Evolutionary conservation across 2,329 filamentous ascomycete genomes (phyloP).

Genomic region (Ascocoryne sarcoides): DNA sequence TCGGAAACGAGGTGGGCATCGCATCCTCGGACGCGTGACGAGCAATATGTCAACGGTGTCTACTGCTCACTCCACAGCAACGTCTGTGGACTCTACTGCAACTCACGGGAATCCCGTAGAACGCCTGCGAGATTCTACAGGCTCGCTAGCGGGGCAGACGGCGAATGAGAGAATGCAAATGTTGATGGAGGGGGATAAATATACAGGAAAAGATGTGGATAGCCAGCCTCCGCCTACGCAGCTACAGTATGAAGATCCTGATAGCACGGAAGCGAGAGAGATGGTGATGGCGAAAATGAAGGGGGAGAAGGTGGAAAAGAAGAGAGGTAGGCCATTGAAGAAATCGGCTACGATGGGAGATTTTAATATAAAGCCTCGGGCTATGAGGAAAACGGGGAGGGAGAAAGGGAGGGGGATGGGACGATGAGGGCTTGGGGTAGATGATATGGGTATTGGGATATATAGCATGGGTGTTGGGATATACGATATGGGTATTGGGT

Average conservation of each 20-base stretch:
- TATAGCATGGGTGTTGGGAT: no score
- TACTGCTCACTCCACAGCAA: slow-evolving; percentile 31
- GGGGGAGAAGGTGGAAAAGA: slow-evolving; percentile 20
- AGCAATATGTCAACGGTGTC: slow-evolving; percentile 49
- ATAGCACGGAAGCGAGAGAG: slow-evolving; percentile 22
- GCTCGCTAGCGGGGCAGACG: slow-evolving; percentile 6
- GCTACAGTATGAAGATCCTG: slow-evolving; percentile 27
- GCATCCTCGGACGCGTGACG: slow-evolving; percentile 47
- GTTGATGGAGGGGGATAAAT: slow-evolving; percentile 17
- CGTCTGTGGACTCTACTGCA: slow-evolving; percentile 33
- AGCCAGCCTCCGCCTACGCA: slow-evolving; percentile 24
- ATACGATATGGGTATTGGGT: no score
- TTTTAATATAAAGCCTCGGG: no score
- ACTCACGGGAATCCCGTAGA: slow-evolving; percentile 22
- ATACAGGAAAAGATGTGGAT: slow-evolving; percentile 7
- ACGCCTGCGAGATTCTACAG: slow-evolving; percentile 10
- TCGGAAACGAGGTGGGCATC: slow-evolving; percentile 17
- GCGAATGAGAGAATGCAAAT: slow-evolving; percentile 18
- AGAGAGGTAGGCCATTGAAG: slow-evolving; percentile 16
- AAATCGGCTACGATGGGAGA: neutral
- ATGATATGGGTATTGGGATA: no score
- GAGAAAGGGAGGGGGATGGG: no score
- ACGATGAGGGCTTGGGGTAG: no score
- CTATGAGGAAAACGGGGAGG: no score
- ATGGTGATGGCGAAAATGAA: slow-evolving; percentile 25